A percentile compares a stretch with the other conserved stretches of the same genome.
Conservation (phyloP, 345 rosid species). For the Rhizophora apiculata region DNA sequence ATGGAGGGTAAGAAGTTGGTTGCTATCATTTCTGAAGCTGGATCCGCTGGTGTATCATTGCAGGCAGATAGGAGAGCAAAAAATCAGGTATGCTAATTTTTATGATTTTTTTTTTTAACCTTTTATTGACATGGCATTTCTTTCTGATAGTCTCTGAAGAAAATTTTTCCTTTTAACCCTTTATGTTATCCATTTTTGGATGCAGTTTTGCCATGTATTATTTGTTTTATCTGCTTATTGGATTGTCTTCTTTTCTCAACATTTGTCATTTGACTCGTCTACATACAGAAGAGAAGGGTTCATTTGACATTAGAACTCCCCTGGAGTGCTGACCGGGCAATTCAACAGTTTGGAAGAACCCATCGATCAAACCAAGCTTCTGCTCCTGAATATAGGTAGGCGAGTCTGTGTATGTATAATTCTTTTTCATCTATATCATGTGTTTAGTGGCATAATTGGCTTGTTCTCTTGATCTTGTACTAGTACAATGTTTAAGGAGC, state of each 20-base stretch:
- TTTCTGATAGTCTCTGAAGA: conserved; percentile 4
- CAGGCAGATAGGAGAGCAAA: conserved; percentile 95
- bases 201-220: neutral
- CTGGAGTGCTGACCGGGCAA: conserved; percentile 99
- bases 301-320: conserved; percentile 98
- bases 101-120: neutral
- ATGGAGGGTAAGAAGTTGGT: conserved; percentile 95
- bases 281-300: conserved; percentile 80
- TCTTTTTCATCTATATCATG: neutral
- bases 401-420: neutral
- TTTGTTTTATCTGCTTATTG: neutral
- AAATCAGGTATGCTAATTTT: conserved; percentile 62
- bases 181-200: neutral
- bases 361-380: conserved; percentile 99
- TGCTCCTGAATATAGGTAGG: conserved; percentile 94
- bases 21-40: conserved; percentile 98
- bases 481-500: neutral
- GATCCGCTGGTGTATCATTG: conserved; percentile 97
- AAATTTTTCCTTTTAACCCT: neutral
- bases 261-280: conserved; percentile 12
- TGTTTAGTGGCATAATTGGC: neutral
- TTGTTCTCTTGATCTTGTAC: neutral
- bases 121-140: no score
- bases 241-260: conserved; percentile 4
- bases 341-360: conserved; percentile 98